Evolutionary conservation across 345 rosid genomes (phyloP).

Genomic region (Acer saccharum): DNA sequence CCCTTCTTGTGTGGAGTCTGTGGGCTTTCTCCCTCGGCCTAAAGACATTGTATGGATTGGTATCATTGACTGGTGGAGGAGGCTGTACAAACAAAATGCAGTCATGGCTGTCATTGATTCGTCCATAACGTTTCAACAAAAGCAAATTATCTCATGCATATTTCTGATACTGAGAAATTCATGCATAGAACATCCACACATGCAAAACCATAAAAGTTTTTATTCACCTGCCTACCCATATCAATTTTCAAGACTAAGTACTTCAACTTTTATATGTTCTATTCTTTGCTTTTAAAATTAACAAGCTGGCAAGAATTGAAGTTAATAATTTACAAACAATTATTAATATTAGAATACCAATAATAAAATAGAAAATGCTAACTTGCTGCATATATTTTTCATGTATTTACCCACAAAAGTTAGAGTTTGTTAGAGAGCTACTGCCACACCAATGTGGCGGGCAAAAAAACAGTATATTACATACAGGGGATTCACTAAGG

Average conservation of each 20-base stretch:
- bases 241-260: neutral
- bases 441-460: neutral
- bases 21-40: constrained; percentile 97
- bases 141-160: neutral
- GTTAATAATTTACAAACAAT: neutral
- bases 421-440: neutral
- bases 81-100: constrained; percentile 57
- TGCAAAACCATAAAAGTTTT: neutral
- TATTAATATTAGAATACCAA: neutral
- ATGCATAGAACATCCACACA: neutral
- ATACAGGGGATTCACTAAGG: neutral
- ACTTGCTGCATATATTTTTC: neutral
- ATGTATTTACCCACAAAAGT: neutral
- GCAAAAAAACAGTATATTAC: neutral
- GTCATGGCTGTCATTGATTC: neutral
- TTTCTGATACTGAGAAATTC: neutral
- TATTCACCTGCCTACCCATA: neutral
- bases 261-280: neutral
- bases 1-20: constrained; percentile 96
- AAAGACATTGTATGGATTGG: constrained; percentile 96
- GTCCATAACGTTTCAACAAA: neutral
- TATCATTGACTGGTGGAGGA: constrained; percentile 96
- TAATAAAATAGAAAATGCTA: neutral
- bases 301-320: neutral
- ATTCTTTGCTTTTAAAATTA: neutral